Evolutionary conservation across 169 alveolate species (phyloP), one percentile per base, ranked within the genome.

Genomic region (Plasmodium relictum): DNA sequence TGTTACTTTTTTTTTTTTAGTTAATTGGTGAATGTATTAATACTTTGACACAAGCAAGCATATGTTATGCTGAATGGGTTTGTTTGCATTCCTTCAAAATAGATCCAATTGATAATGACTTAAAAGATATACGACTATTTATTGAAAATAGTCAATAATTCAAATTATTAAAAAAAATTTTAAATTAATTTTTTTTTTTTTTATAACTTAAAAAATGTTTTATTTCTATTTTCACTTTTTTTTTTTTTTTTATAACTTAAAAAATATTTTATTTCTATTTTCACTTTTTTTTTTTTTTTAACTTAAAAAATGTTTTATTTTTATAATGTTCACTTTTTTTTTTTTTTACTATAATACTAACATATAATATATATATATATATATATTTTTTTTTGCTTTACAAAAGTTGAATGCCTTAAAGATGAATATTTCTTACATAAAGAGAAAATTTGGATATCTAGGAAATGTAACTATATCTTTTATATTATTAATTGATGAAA

Each of bases 401-500:
- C 14, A 26, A 54, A 20, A 31, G 54, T 22, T 3, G 31, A 48
- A 44, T 26, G 26, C 6, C 39, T 3, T 69, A 20, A 26, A 48
- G 9, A 0, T 42, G 22, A 39, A 24, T 3, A 37, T 39, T 10
- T 71, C 0, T 68, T 61, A 86, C 92, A 86, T 86, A 39, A 86
- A 86, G 54, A 86, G 74, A 8, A 73, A 86, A 41, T 54, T 52
- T 18, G 92, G 96, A 88, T 93, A 86, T 89, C 99, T 96, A 24
- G 99, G 99, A 97, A 96, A 99, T 0, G 99, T 99, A 61, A 98
- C 98, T 39, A 98, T 99, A 88, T 99, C 99, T 93, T 99, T 94
- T 74, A 99, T 98, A 97, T 99, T 98, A 52, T 97, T 98, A 22
- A 98, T 95, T 31, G 99, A 99, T 45, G 99, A 97, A 37, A 97